Base-by-base conservation (phyloP, 177 flowering plant genomes). In the Vitis hybrid region DNA sequence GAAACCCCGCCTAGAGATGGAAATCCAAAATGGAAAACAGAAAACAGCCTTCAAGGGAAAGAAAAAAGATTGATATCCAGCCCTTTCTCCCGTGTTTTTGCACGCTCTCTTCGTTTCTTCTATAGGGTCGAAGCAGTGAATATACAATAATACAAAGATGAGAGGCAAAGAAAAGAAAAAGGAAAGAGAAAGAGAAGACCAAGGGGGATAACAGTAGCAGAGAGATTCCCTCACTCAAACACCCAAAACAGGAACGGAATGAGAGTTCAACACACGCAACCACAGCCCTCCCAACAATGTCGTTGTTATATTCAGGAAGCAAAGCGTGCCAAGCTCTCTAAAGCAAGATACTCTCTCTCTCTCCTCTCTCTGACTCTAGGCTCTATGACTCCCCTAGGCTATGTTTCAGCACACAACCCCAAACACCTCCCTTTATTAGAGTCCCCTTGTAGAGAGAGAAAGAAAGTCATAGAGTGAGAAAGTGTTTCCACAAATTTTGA, bases 251-350 rank as follows among this genome's bases (percentile, higher is more conserved):
- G 73, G 74, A 80, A 82, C 68, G 71, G 81, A 79, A 77, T 74
- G 66, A 74, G 81, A 70, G 60, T 64, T 51, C n/a, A 63, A 63
- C 66, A 51, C 91, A 83, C 88, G 93, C 88, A 84, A 89, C 79
- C 80, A 66, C 54, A 46, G 71, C 49, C 18, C 65, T 49, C 58
- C 65, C 15, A 15, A 58, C 46, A 68, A 66, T 46, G 66, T 61
- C 66, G 68, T 77, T 80, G 79, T 71, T 77, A 58, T 49, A 74
- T 66, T 65, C 51, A 69, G 76, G 73, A 80, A 82, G 86, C 83
- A 81, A 82, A 80, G 84, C 77, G 74, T 78, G 71, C 70, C 54
- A 27, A 65, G 67, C 50, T 57, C 18, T 11, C 49, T 14, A 9
- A 17, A 70, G 46, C 46, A 17, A 67, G 55, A 67, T 63, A 46